Percentiles rank a stretch among this genome's conserved stretches.
Evolutionary conservation across 2,329 filamentous ascomycete species (phyloP).

Genomic region (Aspergillus terreus): DNA sequence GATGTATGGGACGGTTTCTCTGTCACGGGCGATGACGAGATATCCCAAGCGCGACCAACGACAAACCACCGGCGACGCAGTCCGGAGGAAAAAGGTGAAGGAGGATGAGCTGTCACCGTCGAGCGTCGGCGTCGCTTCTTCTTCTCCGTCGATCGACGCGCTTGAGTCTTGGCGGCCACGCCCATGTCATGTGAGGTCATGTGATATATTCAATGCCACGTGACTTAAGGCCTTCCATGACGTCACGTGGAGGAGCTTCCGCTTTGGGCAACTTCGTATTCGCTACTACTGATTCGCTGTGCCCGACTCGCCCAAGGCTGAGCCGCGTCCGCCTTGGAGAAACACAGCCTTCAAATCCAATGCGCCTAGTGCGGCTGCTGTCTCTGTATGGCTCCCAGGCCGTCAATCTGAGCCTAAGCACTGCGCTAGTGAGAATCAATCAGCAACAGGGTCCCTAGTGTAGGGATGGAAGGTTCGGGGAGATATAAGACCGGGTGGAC

Average conservation of each 20-base stretch:
- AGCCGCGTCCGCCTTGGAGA: not conserved
- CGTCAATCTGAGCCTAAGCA: not conserved
- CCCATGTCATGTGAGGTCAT: constrained; percentile 14
- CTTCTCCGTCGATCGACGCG: constrained; percentile 8
- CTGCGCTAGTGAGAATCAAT: constrained; percentile 1
- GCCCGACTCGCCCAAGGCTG: constrained; percentile 4
- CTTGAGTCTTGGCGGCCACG: constrained; percentile 13
- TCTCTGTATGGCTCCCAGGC: not conserved
- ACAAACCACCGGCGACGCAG: not conserved
- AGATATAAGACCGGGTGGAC: not conserved
- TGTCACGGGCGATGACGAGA: not conserved
- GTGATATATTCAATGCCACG: constrained; percentile 2
- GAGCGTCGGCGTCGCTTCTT: not conserved
- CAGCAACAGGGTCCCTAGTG: not conserved
- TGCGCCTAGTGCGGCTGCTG: not conserved
- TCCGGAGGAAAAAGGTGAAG: not conserved
- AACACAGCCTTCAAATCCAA: constrained; percentile 1
- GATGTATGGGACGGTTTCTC: not conserved
- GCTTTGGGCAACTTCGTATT: constrained; percentile 9
- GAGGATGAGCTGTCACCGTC: not conserved
- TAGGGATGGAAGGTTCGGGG: too few relatives aligned
- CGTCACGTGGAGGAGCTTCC: not conserved
- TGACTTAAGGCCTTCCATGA: not conserved
- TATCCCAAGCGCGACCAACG: not conserved
- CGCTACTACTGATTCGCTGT: constrained; percentile 5